Evolutionary conservation across 2,329 filamentous ascomycete species (phyloP), one percentile per base, ranked within the genome.

Genomic region (Achaetomium macrosporum): DNA sequence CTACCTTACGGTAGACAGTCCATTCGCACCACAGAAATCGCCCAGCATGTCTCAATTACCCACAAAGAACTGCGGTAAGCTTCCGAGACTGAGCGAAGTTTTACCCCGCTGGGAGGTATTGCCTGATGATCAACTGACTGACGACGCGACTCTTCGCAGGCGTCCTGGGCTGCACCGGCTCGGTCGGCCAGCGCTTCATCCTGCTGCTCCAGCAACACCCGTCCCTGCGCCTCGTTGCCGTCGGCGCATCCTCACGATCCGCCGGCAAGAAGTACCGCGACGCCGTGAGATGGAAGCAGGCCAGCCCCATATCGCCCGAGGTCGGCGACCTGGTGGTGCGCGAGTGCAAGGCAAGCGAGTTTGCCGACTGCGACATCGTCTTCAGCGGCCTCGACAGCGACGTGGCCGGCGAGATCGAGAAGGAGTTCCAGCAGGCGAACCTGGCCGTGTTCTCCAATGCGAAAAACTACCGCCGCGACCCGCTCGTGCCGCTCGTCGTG

Each of bases 401-500:
- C 73, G 87, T 96, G 51, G 93, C 93, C 37, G 90, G 90, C 48
- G 88, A 96, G 25, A 87, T 95, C 67, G 90, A 97, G 71, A 88
- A 88, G 81, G 88, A 88, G 62, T 97, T 97, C 71, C 79, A 95
- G 65, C 87, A 86, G 67, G 85, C 90, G 56, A 85, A 96, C 66
- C 83, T 96, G 47, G 84, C 89, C 64, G 87, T 96, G 68, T 97
- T 99, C 76, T 96, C 90, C 64, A 99, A 97, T 71, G 91, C 93
- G 47, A 96, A 96, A 73, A 97, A 96, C 81, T 90, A 96, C 79
- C 87, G 93, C 64, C 86, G 86, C 68, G 85, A 96, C 68, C 90
- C 90, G 17, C 77, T 92, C 45, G 90, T 96, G 2, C 93, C 93
- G 11, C 84, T 97, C 65, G 88, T 97, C 59, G 91, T 97, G 9